phyloP scores from a whole-genome alignment of 768 basidiomycete species.

The Steccherinum ochraceum region DNA sequence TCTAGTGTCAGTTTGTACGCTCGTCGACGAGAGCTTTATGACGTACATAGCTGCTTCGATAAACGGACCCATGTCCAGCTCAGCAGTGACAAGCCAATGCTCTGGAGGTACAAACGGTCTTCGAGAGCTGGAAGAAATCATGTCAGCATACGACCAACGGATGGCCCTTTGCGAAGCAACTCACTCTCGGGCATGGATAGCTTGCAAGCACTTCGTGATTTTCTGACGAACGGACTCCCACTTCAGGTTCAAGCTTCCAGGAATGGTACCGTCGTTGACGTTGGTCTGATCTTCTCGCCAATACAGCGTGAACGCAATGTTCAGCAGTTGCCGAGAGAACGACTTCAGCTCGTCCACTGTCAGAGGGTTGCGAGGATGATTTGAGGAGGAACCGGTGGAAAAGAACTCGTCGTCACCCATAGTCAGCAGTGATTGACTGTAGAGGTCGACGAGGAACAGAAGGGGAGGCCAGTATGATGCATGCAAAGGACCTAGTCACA shows the following conservation, averaged over 20 bases:
- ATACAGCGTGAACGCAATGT: conserved; percentile 78
- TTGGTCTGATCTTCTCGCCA: conserved; percentile 50
- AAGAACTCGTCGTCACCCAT: conserved; percentile 99
- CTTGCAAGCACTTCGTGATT: conserved; percentile 71
- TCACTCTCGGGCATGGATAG: conserved; percentile 86
- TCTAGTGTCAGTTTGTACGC: too few species aligned
- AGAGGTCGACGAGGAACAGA: conserved; percentile 74
- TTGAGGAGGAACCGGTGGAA: conserved; percentile 29
- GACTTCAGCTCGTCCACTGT: conserved; percentile 72
- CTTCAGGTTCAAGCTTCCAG: conserved; percentile 33
- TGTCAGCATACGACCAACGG: conserved; percentile 6
- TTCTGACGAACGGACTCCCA: conserved; percentile 73
- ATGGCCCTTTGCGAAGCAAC: conserved; percentile 20
- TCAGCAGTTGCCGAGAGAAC: conserved; percentile 73
- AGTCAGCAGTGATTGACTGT: conserved; percentile 77
- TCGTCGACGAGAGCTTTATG: too few species aligned
- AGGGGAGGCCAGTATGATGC: conserved; percentile 57
- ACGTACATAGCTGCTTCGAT: conserved; percentile 83
- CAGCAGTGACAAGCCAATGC: conserved; percentile 73
- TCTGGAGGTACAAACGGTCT: conserved; percentile 74
- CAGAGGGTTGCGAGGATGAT: conserved; percentile 63
- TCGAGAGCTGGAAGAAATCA: conserved; percentile 56
- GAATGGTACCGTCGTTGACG: conserved; percentile 33
- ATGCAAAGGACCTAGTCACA: conserved; percentile 35
- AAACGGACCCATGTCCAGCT: conserved; percentile 63